Evolutionary conservation across 495 filamentous ascomycete genomes (phyloP), one percentile per base, ranked within the genome.

Genomic region (Bryoglossum gracile): DNA sequence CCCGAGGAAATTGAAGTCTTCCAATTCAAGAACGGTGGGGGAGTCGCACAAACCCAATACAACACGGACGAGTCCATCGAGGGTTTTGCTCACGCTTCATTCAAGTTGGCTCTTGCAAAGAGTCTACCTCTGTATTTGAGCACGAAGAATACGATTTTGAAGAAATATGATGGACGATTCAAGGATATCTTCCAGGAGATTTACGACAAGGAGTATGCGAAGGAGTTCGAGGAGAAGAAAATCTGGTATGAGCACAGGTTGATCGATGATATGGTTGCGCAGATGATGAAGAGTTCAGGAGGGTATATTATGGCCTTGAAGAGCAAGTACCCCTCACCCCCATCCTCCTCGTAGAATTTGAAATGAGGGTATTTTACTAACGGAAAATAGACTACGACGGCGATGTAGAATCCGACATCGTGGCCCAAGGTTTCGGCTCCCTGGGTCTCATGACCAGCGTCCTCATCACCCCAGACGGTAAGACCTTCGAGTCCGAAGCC

Each of bases 171-270:
- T 62, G 92, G 92, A 24, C 77, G 84, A 55, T 98, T 98, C 78
- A 96, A 95, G 82, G 92, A 98, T 57, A 92, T 98, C 71, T 98
- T 98, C 81, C 86, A 98, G 78, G 86, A 94, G 61, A 79, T 97
- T 54, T 98, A 87, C 69, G 87, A 97, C 56, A 77, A 73, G 28
- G 72, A 82, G 60, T 98, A 97, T 75, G 80, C 84, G 74, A 77
- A 78, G 62, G 78, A 84, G 40, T 97, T 97, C 64, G 88, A 95
- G 61, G 83, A 83, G 58, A 85, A 88, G 74, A 74, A 75, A 38
- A 95, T 95, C 70, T 97, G 92, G 92, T 98, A 98, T 65, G 92
- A 98, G 82, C 92, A 98, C 71, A 83, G 92, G 57, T 74, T 98
- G 28, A 97, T 98, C 62, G 92, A 98, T 71, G 92, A 98, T 72